Evolutionary conservation across 306 rosid genomes (phyloP), one percentile per base, ranked within the genome.

Genomic region (Lathyrus sativus): DNA sequence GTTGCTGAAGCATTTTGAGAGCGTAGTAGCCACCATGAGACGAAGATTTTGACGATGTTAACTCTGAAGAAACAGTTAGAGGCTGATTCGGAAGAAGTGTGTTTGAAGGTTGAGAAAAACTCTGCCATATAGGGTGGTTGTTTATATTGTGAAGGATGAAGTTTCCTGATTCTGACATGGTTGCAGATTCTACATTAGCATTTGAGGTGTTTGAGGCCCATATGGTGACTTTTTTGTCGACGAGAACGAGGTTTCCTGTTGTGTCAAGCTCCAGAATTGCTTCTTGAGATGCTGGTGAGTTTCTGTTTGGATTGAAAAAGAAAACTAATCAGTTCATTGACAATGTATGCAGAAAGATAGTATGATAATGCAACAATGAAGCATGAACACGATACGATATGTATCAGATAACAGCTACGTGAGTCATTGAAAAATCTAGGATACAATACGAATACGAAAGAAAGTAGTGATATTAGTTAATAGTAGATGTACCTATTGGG

Each of bases 81-180:
- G 91, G 98, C 65, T 93, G 98, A 63, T 86, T 84, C 3, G 98
- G 97, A 33, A 93, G 91, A 38, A 93, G 91, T 37, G 97, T 93
- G 50, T 93, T 91, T 1, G 97, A 85, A 49, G 98, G 98, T 74
- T 88, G 88, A 26, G 89, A 88, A 71, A 93, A 93, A 64, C 97
- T 93, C 82, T 93, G 91, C 98, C 98, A 93, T 39, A 84, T 62
- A 12, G 84, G 80, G 48, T 7, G 68, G 72, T 76, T 84, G 43
- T n/a, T 71, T 4, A 65, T 44, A 79, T 76, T 44, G 48, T 75
- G 79, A 71, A 93, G 85, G 43, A 88, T 82, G 79, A 93, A 88
- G 80, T 93, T 93, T 11, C 98, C 95, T 4, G 96, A 80, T 83
- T 93, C 98, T 31, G 76, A 58, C 88, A 93, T 77, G 75, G 53